Evolutionary conservation across 2,329 filamentous ascomycete species (phyloP).

Genomic region (Xylariaceae sp.): DNA sequence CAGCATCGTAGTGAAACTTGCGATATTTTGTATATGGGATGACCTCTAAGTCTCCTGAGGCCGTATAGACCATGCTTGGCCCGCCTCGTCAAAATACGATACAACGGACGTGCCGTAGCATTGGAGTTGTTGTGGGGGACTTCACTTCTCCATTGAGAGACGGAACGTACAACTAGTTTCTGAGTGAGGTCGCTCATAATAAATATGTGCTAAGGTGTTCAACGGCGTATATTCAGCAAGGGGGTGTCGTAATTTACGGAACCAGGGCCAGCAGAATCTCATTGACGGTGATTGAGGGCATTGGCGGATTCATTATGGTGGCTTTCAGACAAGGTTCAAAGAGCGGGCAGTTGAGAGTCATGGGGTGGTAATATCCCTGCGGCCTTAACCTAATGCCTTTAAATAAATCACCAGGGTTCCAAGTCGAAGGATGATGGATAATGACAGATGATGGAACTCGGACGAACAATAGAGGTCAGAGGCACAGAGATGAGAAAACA

Average conservation of each 20-base stretch:
- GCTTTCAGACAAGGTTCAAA: too few relatives aligned
- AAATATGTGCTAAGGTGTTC: constrained; percentile 1
- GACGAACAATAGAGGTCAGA: too few relatives aligned
- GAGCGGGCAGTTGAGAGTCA: not conserved
- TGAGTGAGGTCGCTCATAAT: constrained; percentile 19
- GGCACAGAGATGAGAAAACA: too few relatives aligned
- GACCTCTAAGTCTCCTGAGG: not conserved
- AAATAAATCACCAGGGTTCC: too few relatives aligned
- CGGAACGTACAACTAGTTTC: constrained; percentile 15
- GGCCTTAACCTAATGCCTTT: too few relatives aligned
- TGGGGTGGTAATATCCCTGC: too few relatives aligned
- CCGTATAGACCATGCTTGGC: not conserved
- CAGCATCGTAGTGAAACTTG: not conserved
- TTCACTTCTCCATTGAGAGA: not conserved
- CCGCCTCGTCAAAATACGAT: not conserved
- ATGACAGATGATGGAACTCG: too few relatives aligned
- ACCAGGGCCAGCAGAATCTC: constrained; percentile 2
- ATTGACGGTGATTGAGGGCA: constrained; percentile 3
- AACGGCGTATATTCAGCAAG: not conserved
- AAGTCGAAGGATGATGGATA: too few relatives aligned
- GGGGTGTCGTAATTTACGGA: constrained; percentile 3
- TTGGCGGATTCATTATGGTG: constrained; percentile 11
- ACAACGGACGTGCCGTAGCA: not conserved
- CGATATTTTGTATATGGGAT: not conserved
- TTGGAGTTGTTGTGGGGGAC: too few relatives aligned